Evolutionary conservation across 306 rosid genomes (phyloP), one percentile per base, ranked within the genome.

Genomic region (Geum urbanum): DNA sequence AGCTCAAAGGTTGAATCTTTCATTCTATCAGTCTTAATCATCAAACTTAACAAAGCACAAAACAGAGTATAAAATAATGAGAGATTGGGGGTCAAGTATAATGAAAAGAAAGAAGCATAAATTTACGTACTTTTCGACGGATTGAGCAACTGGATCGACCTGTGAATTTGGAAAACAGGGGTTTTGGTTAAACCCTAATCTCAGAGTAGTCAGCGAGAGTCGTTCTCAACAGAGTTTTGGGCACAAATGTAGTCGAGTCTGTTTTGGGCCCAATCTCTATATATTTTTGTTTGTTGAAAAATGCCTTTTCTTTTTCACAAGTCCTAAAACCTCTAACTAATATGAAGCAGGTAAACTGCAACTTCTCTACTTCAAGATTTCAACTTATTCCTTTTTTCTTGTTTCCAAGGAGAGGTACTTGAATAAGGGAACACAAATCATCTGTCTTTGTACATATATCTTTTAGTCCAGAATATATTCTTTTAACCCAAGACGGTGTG

Each of bases 101-200:
- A 10, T 3, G 40, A 14, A 58, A 35, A 58, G 3, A 58, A 58
- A 0, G 8, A 14, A 14, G 41, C 41, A 22, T 27, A 24, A 1
- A 44, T 20, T 0, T 46, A 46, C 54, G 13, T 65, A 45, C 69
- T 7, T 45, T 18, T 45, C 15, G 19, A 22, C 5, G 20, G 41
- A 65, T 22, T 65, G 54, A 65, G 54, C 7, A 65, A 20, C 22
- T 65, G 69, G 40, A 8, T 43, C 52, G 12, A 56, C 61, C 61
- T 20, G 37, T 27, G 63, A 45, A 20, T 12, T 64, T 64, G 40
- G 40, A 19, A 4, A 3, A 24, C 27, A 3, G 37, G 55, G 69
- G 54, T 7, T 22, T 22, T 13, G 18, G 19, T 45, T 20, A 63
- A 44, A 63, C 52, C 68, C 68, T 63, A 44, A 43, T 63, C 20